Percentiles rank a stretch among this genome's conserved stretches.
phyloP scores from a whole-genome alignment of 2,329 filamentous ascomycete species.

The Emmonsiellopsis sp. region DNA sequence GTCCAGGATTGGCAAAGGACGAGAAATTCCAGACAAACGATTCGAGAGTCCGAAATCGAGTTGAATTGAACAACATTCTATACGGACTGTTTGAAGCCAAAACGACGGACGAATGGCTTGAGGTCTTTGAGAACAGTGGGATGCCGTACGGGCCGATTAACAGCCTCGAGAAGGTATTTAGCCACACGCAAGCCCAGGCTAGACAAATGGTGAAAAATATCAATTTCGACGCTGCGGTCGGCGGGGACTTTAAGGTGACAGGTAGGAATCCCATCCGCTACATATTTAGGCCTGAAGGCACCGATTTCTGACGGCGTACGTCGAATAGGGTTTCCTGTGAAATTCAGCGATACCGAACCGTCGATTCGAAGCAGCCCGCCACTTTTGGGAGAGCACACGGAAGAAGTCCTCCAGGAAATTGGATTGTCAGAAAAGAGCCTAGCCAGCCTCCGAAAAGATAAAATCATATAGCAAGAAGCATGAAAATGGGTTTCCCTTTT shows the following conservation, averaged over 20 bases:
- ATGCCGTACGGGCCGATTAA: slow-evolving; percentile 42
- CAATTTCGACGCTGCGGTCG: slow-evolving; percentile 13
- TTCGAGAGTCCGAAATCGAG: slow-evolving; percentile 46
- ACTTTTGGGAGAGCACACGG: slow-evolving; percentile 23
- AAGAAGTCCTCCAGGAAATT: slow-evolving; percentile 17
- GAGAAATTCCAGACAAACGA: slow-evolving; percentile 53
- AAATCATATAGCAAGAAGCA: background rate
- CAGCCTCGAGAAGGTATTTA: slow-evolving; percentile 35
- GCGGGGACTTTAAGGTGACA: slow-evolving; percentile 20
- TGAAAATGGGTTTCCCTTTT: too few species aligned
- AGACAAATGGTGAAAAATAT: slow-evolving; percentile 29
- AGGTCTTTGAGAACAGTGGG: slow-evolving; percentile 33
- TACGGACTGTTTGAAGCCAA: slow-evolving; percentile 25
- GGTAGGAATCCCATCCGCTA: slow-evolving; percentile 11
- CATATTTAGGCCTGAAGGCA: background rate
- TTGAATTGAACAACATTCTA: slow-evolving; percentile 29
- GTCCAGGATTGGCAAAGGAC: slow-evolving; percentile 53
- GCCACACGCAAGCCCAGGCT: slow-evolving; percentile 35
- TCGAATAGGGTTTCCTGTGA: slow-evolving; percentile 18
- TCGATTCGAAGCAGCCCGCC: slow-evolving; percentile 19
- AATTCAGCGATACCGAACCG: slow-evolving; percentile 23
- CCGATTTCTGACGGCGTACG: background rate
- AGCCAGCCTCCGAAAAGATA: slow-evolving; percentile 12
- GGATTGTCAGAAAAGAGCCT: slow-evolving; percentile 14
- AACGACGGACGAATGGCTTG: slow-evolving; percentile 34